Base-by-base conservation (phyloP, 352 stramenopile genomes). In the Phytopythium delawarense region DNA sequence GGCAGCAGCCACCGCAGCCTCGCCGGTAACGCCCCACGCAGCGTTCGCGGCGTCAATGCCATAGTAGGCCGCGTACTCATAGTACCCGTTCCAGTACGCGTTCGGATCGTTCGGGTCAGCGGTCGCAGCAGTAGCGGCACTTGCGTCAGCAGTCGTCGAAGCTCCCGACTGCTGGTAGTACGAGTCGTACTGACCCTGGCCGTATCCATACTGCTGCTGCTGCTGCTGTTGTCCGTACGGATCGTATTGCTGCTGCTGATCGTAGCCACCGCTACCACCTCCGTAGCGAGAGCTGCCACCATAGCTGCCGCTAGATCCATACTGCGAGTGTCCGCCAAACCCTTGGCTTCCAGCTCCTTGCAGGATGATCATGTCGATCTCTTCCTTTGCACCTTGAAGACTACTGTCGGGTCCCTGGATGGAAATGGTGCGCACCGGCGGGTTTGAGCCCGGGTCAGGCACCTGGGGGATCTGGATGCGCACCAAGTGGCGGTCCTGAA, bases 391-490 rank as follows among this genome's bases (percentile, higher is more conserved):
- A 18, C 72, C 71, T 37, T 81, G 51, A 1, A 94, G 70, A 13
- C 75, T 82, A 37, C 92, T 78, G 4, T 59, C 54, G 16, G 81
- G 79, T 7, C 84, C 84, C 53, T 91, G 76, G 45, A 95, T 95
- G 0, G 82, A 91, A 30, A 95, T 89, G 0, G 87, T 95, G 8
- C 93, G 85, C 32, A 98, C 81, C 1, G 88, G 77, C 7, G 93
- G 93, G 65, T 96, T 95, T 18, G 87, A 88, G 28, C 81, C 85
- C 2, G 88, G 67, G 52, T 98, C 91, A 4, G 90, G 55, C n/a
- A 89, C 73, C 39, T 91, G 84, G 15, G 94, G 92, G 64, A 98
- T 95, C 61, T 98, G 87, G 50, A 98, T 89, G 23, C 83, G 79
- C 20, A 95, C 87, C 46, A 76, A 68, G 48, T 92, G 82, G 35